Percentiles rank a stretch among this genome's conserved stretches.
Evolutionary conservation across 208 protist genomes (phyloP).

Genomic region (Wallacemonas collosoma): DNA sequence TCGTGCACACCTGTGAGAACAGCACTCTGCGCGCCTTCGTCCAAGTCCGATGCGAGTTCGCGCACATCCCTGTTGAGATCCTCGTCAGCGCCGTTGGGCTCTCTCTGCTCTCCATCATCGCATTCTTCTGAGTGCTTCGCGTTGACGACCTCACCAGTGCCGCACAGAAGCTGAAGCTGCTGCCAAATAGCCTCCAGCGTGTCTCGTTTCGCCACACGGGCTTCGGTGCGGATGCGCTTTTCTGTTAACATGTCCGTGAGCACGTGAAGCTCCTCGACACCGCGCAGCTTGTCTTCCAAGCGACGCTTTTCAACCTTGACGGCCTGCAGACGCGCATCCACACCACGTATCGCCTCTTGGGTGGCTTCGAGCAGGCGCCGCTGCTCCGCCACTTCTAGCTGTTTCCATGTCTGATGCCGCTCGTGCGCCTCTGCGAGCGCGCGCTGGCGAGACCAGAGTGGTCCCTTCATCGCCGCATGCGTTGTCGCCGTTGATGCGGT

Average conservation of each 20-base stretch:
- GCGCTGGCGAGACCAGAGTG: neutral
- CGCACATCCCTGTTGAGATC: neutral
- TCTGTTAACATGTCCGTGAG: conserved; percentile 60
- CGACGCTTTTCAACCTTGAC: conserved; percentile 24
- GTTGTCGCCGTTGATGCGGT: neutral
- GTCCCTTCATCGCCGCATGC: neutral
- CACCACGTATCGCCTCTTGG: conserved; percentile 26
- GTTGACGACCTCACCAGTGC: no score
- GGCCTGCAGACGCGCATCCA: conserved; percentile 18
- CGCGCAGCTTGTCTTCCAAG: conserved; percentile 40
- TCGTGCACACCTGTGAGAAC: neutral
- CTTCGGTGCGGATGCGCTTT: conserved; percentile 41
- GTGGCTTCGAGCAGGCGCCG: neutral
- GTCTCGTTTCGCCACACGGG: conserved; percentile 32
- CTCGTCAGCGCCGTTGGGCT: neutral
- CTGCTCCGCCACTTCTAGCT: conserved; percentile 4
- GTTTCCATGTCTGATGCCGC: conserved; percentile 9
- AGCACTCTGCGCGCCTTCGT: neutral
- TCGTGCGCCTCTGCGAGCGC: neutral
- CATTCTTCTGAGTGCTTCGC: no score
- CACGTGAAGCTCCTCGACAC: conserved; percentile 56
- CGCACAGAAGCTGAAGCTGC: conserved; percentile 34
- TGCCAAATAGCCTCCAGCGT: conserved; percentile 40
- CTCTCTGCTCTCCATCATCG: no score
- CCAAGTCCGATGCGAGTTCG: neutral